Evolutionary conservation across 257 asterid species (phyloP), one percentile per base, ranked within the genome.

Genomic region (Forsythia suspensa): DNA sequence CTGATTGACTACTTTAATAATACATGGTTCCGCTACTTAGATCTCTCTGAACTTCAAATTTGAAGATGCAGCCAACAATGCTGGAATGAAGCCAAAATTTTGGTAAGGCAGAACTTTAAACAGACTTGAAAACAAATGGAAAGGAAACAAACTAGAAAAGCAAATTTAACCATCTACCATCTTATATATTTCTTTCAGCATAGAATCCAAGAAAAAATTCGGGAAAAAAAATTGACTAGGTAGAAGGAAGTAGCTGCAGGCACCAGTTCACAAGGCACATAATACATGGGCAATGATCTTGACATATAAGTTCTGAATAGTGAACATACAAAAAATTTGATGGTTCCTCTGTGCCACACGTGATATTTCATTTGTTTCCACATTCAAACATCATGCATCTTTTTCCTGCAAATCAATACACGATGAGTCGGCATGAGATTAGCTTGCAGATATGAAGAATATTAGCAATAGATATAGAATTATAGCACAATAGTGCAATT

Each of bases 321-420:
- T 52, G 80, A 72, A 40, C 76, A 20, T 70, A 79, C 83, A 24
- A 84, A 75, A 83, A 75, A 44, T 65, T 81, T 12, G 55, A 41
- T 75, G 78, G 41, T 71, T 75, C 76, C 84, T 81, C 42, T 24
- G 75, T 20, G 37, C 48, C 66, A 10, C 72, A 73, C 73, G 38
- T 34, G 73, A 12, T 9, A 10, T 37, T 67, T 48, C 57, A 71
- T 39, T 68, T 71, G 75, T 70, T 68, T 39, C 78, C 74, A 70
- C 78, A 57, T 75, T 29, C 74, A 52, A 77, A 74, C 43, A 72
- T 75, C 67, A 81, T 52, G 77, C 85, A 39, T 81, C 75, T 67
- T 73, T 72, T 79, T 81, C 89, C 91, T 87, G 67, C 86, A 82
- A 44, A 78, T 37, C 15, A 42, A 76, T 42, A 74, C 74, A 70